Evolutionary conservation across 306 rosid species (phyloP), one percentile per base, ranked within the genome.

Genomic region (Carpinus viminea): DNA sequence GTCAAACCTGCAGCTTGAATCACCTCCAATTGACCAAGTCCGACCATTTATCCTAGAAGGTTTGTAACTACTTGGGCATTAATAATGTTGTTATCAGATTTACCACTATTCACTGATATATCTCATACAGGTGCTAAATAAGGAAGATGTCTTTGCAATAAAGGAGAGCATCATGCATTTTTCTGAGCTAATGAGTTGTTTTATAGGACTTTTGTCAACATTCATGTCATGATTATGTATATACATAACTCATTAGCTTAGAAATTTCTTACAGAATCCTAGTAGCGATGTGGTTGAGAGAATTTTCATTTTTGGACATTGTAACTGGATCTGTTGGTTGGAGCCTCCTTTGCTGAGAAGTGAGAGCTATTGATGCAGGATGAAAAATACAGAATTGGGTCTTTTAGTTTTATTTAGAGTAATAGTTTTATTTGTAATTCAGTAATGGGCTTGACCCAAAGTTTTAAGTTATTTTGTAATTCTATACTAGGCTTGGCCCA

Each of bases 51-150:
- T 90, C 80, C 90, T 95, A 56, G 96, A 95, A 90, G 98, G 98
- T 91, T 89, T 92, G 96, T 95, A 84, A 83, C 64, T 76, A 83
- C 86, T 86, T 88, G 81, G 95, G 88, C 83, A 82, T 87, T 89
- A 73, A 76, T 86, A 75, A 79, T 88, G 83, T 89, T 87, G 84
- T 86, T 85, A 85, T 85, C 82, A 72, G 96, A 90, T 84, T 71
- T 83, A 73, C 88, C 77, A 59, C 84, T 85, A 84, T 90, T 90
- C 86, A 86, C 85, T 90, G 66, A 84, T 87, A 81, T 84, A 69
- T 92, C 90, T 84, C 86, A 80, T 88, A 88, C 98, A 91, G 98
- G 97, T 89, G 85, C 93, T 85, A 86, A 91, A 86, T 89, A 92
- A 83, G 78, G 92, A 68, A 83, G 90, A 85, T 86, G 70, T 75